Percentiles rank a stretch among this genome's conserved stretches.
Evolutionary conservation across 225 moss, liverwort and hornwort genomes (phyloP).

Genomic region (Takakia lepidozioides): DNA sequence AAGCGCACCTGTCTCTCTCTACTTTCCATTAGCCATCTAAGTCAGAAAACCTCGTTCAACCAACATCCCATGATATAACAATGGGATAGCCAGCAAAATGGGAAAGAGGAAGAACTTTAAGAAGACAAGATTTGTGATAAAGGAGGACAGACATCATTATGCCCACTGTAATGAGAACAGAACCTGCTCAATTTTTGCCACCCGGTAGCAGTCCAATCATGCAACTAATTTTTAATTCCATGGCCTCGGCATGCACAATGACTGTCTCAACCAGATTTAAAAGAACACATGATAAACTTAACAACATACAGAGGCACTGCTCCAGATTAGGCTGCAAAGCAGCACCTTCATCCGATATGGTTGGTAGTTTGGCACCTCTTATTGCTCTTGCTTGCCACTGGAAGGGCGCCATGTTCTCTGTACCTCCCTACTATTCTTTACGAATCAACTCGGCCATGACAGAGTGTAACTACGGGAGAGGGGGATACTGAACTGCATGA

Average conservation of each 20-base stretch:
- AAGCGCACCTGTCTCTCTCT: too few species aligned
- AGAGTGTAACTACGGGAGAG: too few species aligned
- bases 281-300: conserved; percentile 68
- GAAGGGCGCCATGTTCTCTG: conserved; percentile 73
- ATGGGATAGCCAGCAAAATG: too few species aligned
- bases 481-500: not conserved
- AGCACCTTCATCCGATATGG: conserved; percentile 73
- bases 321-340: conserved; percentile 58
- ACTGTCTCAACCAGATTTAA: conserved; percentile 65
- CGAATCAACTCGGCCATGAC: conserved; percentile 15
- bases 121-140: too few species aligned
- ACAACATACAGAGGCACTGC: conserved; percentile 80
- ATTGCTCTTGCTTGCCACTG: conserved; percentile 73
- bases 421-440: conserved; percentile 73
- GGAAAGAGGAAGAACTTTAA: too few species aligned
- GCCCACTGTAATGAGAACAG: too few species aligned
- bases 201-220: conserved; percentile 55
- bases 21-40: too few species aligned
- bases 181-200: conserved; percentile 46
- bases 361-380: conserved; percentile 93
- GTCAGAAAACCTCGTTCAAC: too few species aligned
- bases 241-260: conserved; percentile 42
- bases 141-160: too few species aligned
- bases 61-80: too few species aligned
- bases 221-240: conserved; percentile 58